A percentile compares a stretch with the other conserved stretches of the same genome.
phyloP scores from a whole-genome alignment of 345 rosid genomes.

The Laguncularia racemosa region DNA sequence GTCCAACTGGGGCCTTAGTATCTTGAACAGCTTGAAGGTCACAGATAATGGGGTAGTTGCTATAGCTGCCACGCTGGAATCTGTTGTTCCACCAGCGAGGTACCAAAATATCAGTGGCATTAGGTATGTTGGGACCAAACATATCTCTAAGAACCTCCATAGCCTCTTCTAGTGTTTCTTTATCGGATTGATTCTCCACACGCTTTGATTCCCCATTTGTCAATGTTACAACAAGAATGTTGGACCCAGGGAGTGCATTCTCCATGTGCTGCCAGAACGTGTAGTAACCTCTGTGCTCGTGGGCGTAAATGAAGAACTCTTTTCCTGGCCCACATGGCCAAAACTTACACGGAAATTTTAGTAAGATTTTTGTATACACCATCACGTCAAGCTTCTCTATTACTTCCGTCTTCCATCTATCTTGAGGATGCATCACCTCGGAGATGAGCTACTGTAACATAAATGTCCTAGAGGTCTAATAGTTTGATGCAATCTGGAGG shows the following conservation, averaged over 20 bases:
- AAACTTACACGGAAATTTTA: constrained; percentile 73
- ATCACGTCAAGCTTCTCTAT: constrained; percentile 80
- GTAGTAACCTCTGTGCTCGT: constrained; percentile 93
- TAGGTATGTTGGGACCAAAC: constrained; percentile 81
- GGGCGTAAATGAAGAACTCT: constrained; percentile 96
- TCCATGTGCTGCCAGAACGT: constrained; percentile 99
- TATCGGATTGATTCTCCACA: constrained; percentile 79
- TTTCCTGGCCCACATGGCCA: constrained; percentile 88
- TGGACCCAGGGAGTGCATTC: constrained; percentile 88
- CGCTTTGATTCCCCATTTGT: constrained; percentile 93
- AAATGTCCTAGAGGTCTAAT: too few relatives aligned
- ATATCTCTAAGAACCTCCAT: constrained; percentile 86
- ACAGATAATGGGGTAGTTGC: constrained; percentile 83
- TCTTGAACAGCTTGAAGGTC: constrained; percentile 42
- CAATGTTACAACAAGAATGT: constrained; percentile 86
- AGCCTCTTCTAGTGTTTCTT: constrained; percentile 72
- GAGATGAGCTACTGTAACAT: too few relatives aligned
- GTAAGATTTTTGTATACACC: constrained; percentile 94
- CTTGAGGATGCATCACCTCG: too few relatives aligned
- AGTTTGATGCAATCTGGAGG: too few relatives aligned
- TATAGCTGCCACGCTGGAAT: constrained; percentile 98
- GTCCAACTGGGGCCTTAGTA: constrained; percentile 76
- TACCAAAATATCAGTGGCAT: constrained; percentile 70
- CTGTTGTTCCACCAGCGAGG: constrained; percentile 98
- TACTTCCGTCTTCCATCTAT: constrained; percentile 92